phyloP scores from a whole-genome alignment of 129 eudicot genomes.

The Solidago caesia region DNA sequence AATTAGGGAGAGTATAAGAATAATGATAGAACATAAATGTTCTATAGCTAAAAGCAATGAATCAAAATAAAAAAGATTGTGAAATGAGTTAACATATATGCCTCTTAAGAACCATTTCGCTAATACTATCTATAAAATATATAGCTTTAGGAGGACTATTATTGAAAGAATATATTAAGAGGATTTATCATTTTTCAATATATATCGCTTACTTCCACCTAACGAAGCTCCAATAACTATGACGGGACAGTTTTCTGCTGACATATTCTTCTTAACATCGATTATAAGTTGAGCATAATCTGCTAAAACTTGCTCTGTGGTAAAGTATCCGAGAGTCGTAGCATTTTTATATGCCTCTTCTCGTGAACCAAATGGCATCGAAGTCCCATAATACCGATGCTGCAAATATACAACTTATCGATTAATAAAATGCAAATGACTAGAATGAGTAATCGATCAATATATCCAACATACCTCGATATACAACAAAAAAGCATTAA shows the following conservation, averaged over 20 bases:
- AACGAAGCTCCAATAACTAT: conserved; percentile 44
- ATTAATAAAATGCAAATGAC: background rate
- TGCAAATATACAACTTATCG: background rate
- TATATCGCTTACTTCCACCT: conserved; percentile 37
- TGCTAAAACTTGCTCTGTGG: conserved; percentile 35
- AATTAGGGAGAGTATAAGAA: background rate
- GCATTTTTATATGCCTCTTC: conserved; percentile 29
- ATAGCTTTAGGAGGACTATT: too few species aligned
- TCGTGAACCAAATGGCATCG: conserved; percentile 35
- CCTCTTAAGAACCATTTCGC: too few species aligned
- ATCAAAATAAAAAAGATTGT: too few species aligned
- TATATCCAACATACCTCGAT: conserved; percentile 27
- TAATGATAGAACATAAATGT: background rate
- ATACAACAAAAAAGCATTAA: conserved; percentile 30
- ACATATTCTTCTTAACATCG: conserved; percentile 34
- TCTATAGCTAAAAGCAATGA: background rate
- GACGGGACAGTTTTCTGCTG: conserved; percentile 40
- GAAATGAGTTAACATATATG: too few species aligned
- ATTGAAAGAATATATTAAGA: too few species aligned
- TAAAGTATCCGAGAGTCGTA: conserved; percentile 36
- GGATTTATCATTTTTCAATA: too few species aligned
- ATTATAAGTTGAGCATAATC: conserved; percentile 41
- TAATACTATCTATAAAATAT: too few species aligned
- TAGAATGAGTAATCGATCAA: background rate
- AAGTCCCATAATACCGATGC: conserved; percentile 44